Evolutionary conservation across 192 early-diverging fungal genomes (phyloP), one percentile per base, ranked within the genome.

Genomic region (Coemansia furcata): DNA sequence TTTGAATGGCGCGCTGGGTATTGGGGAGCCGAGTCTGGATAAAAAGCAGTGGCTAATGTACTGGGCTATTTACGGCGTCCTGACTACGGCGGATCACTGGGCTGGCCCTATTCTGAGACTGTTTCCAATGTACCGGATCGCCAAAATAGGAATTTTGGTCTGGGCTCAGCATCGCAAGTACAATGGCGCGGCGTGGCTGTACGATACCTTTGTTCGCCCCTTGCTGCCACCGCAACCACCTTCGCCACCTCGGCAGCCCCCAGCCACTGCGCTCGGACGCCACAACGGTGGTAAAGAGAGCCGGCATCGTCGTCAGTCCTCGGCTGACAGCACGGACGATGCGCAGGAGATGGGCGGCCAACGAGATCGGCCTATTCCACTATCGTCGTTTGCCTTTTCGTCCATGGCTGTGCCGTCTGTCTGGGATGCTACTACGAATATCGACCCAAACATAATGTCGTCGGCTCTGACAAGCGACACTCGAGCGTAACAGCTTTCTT

Each of bases 1-100:
- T n/a, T 43, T 66, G 40, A 70, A 72, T 35, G 66, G 33, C 10
- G 72, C 78, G 2, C 12, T 80, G 63, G 78, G 78, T 1, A 54
- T 72, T 9, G 36, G 37, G 15, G 66, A 49, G 35, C 78, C 78
- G 4, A 80, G 69, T 21, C 60, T 80, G 38, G 67, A 76, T 60
- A 80, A 76, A 54, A 80, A 80, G 63, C 78, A 80, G 64, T 80
- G 78, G 78, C 70, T 80, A 29, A 80, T 75, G 78, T 80, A 80
- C 23, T 80, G 78, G 78, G 64, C 78, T 23, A 76, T 80, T 40
- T 80, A 75, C 36, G 78, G 78, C 39, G 66, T 76, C 14, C 67
- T 80, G 19, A 80, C 78, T 36, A 80, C 78, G 0, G 78, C 78
- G 3, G 78, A 80, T 62, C 78, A 80, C 64, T 80, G 78, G 78